Base-by-base conservation (phyloP, 2,329 filamentous ascomycete genomes). In the Stromatinia cepivora region DNA sequence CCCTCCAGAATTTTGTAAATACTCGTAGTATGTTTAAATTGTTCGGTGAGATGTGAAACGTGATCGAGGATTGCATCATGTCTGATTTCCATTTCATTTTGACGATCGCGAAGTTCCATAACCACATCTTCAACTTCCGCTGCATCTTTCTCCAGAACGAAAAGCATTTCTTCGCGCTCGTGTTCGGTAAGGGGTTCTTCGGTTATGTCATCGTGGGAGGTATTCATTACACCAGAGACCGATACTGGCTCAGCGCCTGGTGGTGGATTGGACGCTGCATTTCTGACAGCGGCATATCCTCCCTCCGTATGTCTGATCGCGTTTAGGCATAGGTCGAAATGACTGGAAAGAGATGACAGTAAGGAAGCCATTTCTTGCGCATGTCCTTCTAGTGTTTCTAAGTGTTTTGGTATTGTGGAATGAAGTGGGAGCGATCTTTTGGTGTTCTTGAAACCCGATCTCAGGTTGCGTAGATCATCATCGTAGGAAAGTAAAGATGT, bases 251-350 rank as follows among this genome's bases (percentile, higher is more conserved):
- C 84, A 20, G 78, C 72, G 59, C 77, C 69, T 80, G 85, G 71
- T 77, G 86, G 79, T 52, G 82, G 82, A 42, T 85, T 85, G 73
- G 92, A 90, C 56, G 89, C 90, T 0, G 88, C 90, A 72, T 88
- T 90, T 64, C 87, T 85, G 15, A 89, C 87, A 8, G 90, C 90
- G 7, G 88, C 90, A 17, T 88, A 88, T 7, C 90, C 91, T 42
- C 91, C 91, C 81, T 97, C 93, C 4, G 94, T 97, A 64, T 94
- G 93, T 70, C 93, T 92, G 56, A 97, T 90, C 0, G 94, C 94
- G 0, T 90, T 94, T 20, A 97, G 92, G 79, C 94, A 97, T 73
- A 97, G 87, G 79, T 98, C 94, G 78, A 97, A 97, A 80, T 98
- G 94, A 36, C 86, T 87, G 10, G 93, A 93, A 5, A 98, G 83